A percentile compares a stretch with the other conserved stretches of the same genome.
These are phyloP conservation scores for Colletotrichum lindemuthianum DNA, from an alignment of 2,329 filamentous ascomycete species.

Conservation along the genomic window DNA sequence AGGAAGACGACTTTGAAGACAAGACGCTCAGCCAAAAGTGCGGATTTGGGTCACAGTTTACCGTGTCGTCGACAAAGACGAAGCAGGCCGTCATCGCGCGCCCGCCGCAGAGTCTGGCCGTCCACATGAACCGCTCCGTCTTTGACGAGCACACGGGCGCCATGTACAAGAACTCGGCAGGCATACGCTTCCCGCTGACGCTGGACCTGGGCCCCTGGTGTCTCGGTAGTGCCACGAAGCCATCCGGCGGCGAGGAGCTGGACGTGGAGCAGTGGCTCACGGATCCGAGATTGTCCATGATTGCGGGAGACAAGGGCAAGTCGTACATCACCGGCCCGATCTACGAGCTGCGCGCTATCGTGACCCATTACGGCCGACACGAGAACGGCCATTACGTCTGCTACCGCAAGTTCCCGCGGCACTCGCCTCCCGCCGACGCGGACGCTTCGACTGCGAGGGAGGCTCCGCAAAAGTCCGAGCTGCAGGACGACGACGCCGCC, in stretches of 20 bases:
- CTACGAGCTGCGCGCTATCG: constrained; percentile 84
- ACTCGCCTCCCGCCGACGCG: constrained; percentile 33
- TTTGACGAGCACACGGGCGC: constrained; percentile 86
- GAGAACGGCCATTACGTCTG: constrained; percentile 97
- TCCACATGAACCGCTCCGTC: constrained; percentile 92
- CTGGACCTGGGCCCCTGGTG: constrained; percentile 89
- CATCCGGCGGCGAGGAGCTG: constrained; percentile 38
- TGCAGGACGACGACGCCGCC: constrained; percentile 20
- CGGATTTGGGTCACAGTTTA: constrained; percentile 73
- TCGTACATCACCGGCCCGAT: constrained; percentile 66
- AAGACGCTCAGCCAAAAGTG: constrained; percentile 71
- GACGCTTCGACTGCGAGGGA: constrained; percentile 38
- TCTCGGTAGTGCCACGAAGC: constrained; percentile 66
- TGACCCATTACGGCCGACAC: constrained; percentile 90
- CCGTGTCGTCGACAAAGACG: constrained; percentile 84
- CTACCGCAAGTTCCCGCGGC: constrained; percentile 75
- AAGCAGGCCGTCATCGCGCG: constrained; percentile 88
- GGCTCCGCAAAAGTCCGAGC: constrained; percentile 38
- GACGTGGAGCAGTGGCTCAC: constrained; percentile 74
- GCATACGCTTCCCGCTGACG: constrained; percentile 77
- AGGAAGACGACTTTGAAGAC: constrained; percentile 83
- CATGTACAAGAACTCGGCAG: constrained; percentile 84
- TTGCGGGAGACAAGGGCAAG: constrained; percentile 63
- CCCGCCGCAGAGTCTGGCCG: constrained; percentile 79
- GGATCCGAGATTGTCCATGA: constrained; percentile 77